Evolutionary conservation across 2,329 filamentous ascomycete species (phyloP).

Genomic region (Trichoderma atroviride): DNA sequence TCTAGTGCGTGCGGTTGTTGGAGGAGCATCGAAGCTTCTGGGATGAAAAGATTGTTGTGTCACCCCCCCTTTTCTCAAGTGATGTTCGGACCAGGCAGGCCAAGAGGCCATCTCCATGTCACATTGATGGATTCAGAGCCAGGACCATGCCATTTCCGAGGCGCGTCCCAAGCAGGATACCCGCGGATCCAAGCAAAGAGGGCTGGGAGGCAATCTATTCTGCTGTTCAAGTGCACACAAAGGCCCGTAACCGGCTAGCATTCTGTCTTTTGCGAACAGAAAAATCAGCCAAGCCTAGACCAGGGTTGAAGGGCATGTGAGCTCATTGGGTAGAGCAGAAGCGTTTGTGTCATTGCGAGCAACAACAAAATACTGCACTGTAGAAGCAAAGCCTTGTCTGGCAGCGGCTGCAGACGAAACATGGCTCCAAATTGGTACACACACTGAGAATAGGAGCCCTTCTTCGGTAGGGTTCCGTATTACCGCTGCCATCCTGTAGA

Average conservation of each 20-base stretch:
- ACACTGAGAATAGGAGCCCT: neutral
- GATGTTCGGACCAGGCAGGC: slow-evolving; percentile 3
- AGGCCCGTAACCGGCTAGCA: slow-evolving; percentile 10
- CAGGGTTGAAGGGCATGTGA: slow-evolving; percentile 1
- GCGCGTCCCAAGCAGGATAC: slow-evolving; percentile 16
- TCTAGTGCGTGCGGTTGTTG: slow-evolving; percentile 1
- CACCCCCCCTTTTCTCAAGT: neutral
- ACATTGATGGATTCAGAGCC: slow-evolving; percentile 20
- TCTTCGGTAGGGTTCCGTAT: neutral
- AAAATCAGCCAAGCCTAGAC: neutral
- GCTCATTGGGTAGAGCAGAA: neutral
- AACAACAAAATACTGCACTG: neutral
- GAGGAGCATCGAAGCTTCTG: slow-evolving; percentile 4
- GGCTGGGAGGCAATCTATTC: slow-evolving; percentile 25
- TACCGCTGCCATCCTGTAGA: neutral
- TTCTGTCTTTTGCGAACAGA: slow-evolving; percentile 3
- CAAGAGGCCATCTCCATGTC: slow-evolving; percentile 7
- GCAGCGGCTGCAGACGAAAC: neutral
- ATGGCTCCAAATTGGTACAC: neutral
- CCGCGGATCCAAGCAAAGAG: slow-evolving; percentile 17
- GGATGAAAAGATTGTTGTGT: neutral
- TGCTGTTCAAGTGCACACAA: slow-evolving; percentile 7
- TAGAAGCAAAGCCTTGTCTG: neutral
- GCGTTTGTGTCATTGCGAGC: neutral
- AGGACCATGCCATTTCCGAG: slow-evolving; percentile 10